Percentiles rank a stretch among this genome's conserved stretches.
phyloP scores from a whole-genome alignment of 2,329 filamentous ascomycete genomes.

The Curvularia spicifera region DNA sequence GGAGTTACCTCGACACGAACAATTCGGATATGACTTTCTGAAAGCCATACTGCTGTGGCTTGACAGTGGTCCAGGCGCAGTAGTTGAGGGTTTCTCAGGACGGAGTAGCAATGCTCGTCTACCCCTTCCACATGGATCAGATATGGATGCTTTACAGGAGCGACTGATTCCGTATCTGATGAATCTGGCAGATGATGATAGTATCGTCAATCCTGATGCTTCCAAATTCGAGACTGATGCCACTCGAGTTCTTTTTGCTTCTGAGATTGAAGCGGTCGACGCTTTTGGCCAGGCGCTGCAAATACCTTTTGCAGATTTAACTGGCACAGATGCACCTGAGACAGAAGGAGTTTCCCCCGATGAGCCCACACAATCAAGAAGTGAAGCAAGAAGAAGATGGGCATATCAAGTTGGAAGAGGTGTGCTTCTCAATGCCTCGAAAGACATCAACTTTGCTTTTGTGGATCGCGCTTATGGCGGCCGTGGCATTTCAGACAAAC shows the following conservation, averaged over 20 bases:
- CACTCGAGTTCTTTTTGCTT: slow-evolving; percentile 58
- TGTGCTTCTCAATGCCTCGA: slow-evolving; percentile 63
- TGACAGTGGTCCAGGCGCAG: slow-evolving; percentile 61
- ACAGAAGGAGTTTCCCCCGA: slow-evolving; percentile 25
- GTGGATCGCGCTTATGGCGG: slow-evolving; percentile 69
- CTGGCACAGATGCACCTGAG: slow-evolving; percentile 45
- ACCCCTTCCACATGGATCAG: slow-evolving; percentile 60
- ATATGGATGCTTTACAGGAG: slow-evolving; percentile 61
- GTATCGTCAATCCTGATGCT: slow-evolving; percentile 63
- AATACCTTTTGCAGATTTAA: slow-evolving; percentile 60
- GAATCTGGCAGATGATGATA: slow-evolving; percentile 57
- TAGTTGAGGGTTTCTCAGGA: slow-evolving; percentile 64
- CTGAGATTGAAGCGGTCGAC: slow-evolving; percentile 62
- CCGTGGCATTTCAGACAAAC: slow-evolving; percentile 54
- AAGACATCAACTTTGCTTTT: slow-evolving; percentile 62
- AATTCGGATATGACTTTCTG: slow-evolving; percentile 69
- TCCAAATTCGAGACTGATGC: slow-evolving; percentile 65
- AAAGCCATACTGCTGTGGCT: slow-evolving; percentile 69
- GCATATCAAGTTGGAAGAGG: slow-evolving; percentile 65
- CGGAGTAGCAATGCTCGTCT: slow-evolving; percentile 54
- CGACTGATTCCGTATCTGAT: slow-evolving; percentile 66
- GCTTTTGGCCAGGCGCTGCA: slow-evolving; percentile 63
- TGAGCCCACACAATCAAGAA: slow-evolving; percentile 52
- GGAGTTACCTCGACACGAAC: slow-evolving; percentile 50
- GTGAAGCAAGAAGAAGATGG: slow-evolving; percentile 61